phyloP scores from a whole-genome alignment of 768 basidiomycete genomes.

The Naganishia vaughanmartiniae region DNA sequence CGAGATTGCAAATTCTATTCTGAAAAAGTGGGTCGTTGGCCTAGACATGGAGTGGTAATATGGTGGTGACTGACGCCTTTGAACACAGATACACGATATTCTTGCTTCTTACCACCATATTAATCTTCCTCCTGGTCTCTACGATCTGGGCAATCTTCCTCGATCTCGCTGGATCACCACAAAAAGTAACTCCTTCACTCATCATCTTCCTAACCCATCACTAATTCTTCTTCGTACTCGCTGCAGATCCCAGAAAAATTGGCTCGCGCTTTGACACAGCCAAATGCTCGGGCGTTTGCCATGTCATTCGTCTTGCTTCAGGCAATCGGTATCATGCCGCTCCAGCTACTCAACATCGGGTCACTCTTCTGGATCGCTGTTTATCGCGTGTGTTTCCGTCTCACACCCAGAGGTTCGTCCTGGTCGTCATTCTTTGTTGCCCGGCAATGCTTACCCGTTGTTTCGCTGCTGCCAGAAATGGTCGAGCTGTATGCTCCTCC shows the following conservation, averaged over 20 bases:
- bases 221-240: not conserved
- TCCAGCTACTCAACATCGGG: conserved; percentile 89
- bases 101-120: conserved; percentile 85
- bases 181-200: conserved; percentile 56
- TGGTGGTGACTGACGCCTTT: not conserved
- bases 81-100: conserved; percentile 80
- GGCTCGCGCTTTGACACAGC: conserved; percentile 68
- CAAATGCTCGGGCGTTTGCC: conserved; percentile 60
- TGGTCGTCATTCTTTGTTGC: not conserved
- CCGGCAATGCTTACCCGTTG: not conserved
- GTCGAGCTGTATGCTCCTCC: conserved; percentile 96
- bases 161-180: conserved; percentile 88
- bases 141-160: conserved; percentile 88
- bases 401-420: conserved; percentile 79
- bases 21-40: conserved; percentile 70
- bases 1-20: conserved; percentile 85
- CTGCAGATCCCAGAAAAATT: conserved; percentile 77
- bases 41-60: not conserved
- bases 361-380: conserved; percentile 76
- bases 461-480: conserved; percentile 62
- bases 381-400: conserved; percentile 71
- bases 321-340: conserved; percentile 91
- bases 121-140: conserved; percentile 86
- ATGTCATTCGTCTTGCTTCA: conserved; percentile 56
- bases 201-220: not conserved